These are phyloP conservation scores for Cryphonectria carpinicola DNA, from an alignment of 2,329 filamentous ascomycete species.

Conservation along the genomic window DNA sequence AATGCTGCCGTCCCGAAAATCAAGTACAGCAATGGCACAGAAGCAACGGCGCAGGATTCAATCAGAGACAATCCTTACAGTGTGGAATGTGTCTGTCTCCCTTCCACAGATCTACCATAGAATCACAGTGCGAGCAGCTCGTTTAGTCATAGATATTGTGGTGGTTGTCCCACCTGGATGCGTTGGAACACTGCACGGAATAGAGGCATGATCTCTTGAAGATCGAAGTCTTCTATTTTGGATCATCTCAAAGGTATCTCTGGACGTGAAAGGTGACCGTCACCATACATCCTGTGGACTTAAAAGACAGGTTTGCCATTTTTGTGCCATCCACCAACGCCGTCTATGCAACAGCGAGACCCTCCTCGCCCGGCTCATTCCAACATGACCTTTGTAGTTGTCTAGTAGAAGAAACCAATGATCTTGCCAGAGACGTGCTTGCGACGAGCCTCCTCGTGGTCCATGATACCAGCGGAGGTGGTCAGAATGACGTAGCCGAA, in stretches of 20 bases:
- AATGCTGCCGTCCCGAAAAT: background rate
- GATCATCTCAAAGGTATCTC: slow-evolving; percentile 22
- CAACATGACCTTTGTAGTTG: slow-evolving; percentile 25
- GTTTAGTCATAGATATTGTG: background rate
- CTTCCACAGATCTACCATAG: background rate
- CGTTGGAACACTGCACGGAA: background rate
- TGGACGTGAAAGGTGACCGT: slow-evolving; percentile 15
- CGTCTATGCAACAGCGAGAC: slow-evolving; percentile 33
- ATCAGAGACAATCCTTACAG: background rate
- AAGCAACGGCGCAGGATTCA: background rate
- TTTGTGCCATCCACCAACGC: slow-evolving; percentile 32
- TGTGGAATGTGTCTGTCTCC: background rate
- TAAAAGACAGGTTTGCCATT: slow-evolving; percentile 19
- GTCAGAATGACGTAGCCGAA: slow-evolving; percentile 99
- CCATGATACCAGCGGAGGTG: slow-evolving; percentile 99
- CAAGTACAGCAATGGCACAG: background rate
- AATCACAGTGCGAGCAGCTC: background rate
- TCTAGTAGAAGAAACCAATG: slow-evolving; percentile 98
- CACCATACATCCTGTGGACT: slow-evolving; percentile 16
- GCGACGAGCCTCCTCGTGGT: slow-evolving; percentile 98
- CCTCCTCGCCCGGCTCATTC: slow-evolving; percentile 15
- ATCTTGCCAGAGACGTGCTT: slow-evolving; percentile 99
- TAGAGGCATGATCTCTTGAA: background rate
- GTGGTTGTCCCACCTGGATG: background rate
- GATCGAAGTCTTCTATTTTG: slow-evolving; percentile 23